phyloP scores from a whole-genome alignment of 148 eudicot species.

The Fallopia convolvulus region DNA sequence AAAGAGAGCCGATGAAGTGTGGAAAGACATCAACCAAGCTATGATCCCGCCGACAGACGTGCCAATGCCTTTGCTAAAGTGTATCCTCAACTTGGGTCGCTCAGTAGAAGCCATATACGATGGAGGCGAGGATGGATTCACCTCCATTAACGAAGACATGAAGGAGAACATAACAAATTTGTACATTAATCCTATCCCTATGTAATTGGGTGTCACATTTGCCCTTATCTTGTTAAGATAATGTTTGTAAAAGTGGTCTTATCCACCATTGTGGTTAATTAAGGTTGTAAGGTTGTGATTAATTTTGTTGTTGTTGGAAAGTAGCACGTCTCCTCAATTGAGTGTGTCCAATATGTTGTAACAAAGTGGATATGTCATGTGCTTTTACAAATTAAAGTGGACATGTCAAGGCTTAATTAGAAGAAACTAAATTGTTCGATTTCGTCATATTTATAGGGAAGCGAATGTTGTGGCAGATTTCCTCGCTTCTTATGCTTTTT shows the following conservation, averaged over 20 bases:
- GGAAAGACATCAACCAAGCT: constrained; percentile 23
- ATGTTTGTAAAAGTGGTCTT: background rate
- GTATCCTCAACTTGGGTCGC: constrained; percentile 13
- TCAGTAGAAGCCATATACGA: constrained; percentile 16
- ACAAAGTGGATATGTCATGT: too few species aligned
- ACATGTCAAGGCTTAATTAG: too few species aligned
- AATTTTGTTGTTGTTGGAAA: too few species aligned
- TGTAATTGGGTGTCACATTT: background rate
- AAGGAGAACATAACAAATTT: background rate
- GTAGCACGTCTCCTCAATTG: too few species aligned
- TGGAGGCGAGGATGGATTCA: constrained; percentile 13
- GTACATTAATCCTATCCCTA: constrained; percentile 4
- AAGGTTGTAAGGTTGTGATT: too few species aligned
- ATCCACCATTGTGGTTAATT: too few species aligned
- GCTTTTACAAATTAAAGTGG: too few species aligned
- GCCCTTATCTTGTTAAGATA: background rate
- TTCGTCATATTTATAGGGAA: too few species aligned
- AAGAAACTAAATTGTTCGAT: too few species aligned
- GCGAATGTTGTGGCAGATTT: too few species aligned
- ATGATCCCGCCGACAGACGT: constrained; percentile 11
- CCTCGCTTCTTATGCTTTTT: too few species aligned
- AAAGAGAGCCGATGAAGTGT: constrained; percentile 6
- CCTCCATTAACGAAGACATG: background rate
- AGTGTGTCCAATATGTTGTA: too few species aligned
- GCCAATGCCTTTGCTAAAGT: constrained; percentile 9